Conservation (phyloP, 805 yeast genomes). For the Lachancea nothofagi region DNA sequence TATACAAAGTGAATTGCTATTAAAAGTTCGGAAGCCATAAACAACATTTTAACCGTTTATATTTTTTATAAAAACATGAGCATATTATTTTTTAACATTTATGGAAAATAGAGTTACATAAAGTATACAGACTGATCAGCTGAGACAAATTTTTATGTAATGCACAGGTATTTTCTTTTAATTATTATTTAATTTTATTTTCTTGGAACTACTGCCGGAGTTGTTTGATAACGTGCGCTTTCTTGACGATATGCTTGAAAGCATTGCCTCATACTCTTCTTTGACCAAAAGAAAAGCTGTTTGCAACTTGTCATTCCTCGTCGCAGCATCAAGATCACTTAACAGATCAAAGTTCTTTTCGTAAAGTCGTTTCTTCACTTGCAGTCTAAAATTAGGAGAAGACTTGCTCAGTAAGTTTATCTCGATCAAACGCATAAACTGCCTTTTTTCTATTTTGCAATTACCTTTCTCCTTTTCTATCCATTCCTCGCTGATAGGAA, state of each 20-base stretch:
- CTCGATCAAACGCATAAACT: slow-evolving; percentile 71
- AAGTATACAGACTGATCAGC: too few species aligned
- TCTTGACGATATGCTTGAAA: slow-evolving; percentile 26
- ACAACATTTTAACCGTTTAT: too few species aligned
- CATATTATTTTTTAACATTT: background rate
- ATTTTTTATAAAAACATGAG: background rate
- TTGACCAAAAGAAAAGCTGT: slow-evolving; percentile 65
- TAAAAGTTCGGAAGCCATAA: slow-evolving; percentile 4
- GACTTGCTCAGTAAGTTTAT: slow-evolving; percentile 50
- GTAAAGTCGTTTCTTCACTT: slow-evolving; percentile 70
- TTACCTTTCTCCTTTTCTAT: slow-evolving; percentile 32
- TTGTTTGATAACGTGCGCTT: slow-evolving; percentile 1
- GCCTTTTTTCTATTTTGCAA: slow-evolving; percentile 68
- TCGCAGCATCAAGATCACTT: slow-evolving; percentile 54
- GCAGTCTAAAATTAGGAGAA: slow-evolving; percentile 41
- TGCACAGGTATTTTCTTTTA: background rate
- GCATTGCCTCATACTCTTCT: slow-evolving; percentile 63
- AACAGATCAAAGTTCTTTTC: slow-evolving; percentile 78
- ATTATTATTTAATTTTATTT: background rate
- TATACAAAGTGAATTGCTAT: too few species aligned
- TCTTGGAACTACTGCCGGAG: background rate
- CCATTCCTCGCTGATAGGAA: slow-evolving; percentile 36
- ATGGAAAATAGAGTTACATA: background rate
- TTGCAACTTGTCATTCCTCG: slow-evolving; percentile 65
- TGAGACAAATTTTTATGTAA: background rate